These are phyloP conservation scores for Erodium texanum DNA, from an alignment of 441 rosid species.

Conservation along the genomic window DNA sequence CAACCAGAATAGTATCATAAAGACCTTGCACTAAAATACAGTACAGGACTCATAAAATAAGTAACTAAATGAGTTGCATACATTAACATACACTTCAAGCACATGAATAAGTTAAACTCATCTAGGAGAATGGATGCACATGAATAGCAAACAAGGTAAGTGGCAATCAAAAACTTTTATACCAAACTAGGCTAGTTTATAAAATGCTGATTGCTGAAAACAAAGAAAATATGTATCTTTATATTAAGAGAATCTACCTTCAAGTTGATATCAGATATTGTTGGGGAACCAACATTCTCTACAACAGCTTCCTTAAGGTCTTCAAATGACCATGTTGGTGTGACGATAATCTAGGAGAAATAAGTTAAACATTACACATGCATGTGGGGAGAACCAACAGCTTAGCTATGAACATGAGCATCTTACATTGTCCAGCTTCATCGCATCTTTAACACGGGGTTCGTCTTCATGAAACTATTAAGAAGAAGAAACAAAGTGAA, in stretches of 20 bases:
- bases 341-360: conserved; percentile 42
- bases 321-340: conserved; percentile 60
- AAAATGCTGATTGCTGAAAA: background rate
- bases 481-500: conserved; percentile 15
- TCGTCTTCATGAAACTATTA: conserved; percentile 79
- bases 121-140: background rate
- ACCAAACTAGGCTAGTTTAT: background rate
- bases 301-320: conserved; percentile 62
- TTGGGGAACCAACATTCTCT: conserved; percentile 41
- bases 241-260: conserved; percentile 45
- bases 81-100: background rate
- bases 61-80: too few species aligned
- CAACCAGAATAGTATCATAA: conserved; percentile 15
- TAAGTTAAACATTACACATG: conserved; percentile 11
- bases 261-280: conserved; percentile 60
- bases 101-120: too few species aligned
- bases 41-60: too few species aligned
- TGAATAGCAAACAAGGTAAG: too few species aligned
- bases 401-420: background rate
- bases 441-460: conserved; percentile 55
- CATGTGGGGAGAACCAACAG: conserved; percentile 13
- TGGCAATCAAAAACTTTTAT: too few species aligned
- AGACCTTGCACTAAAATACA: background rate
- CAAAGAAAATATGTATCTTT: too few species aligned
- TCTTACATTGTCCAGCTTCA: conserved; percentile 73